Base-by-base conservation (phyloP, 139 green algal species). In the Volvox africanus region DNA sequence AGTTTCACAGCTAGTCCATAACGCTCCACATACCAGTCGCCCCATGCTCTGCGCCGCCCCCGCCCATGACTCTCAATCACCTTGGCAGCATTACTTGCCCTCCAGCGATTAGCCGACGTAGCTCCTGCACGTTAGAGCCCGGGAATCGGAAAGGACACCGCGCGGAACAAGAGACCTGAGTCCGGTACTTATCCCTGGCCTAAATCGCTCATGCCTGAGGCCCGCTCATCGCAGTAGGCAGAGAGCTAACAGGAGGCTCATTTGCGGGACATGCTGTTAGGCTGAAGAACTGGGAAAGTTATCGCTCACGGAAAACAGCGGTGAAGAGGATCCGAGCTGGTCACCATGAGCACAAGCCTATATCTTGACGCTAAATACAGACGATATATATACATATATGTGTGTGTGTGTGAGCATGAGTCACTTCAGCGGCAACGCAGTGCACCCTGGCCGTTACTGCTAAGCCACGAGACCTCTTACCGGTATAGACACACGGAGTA, bases 81-180 rank as follows among this genome's bases (percentile, higher is more conserved):
- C 85, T 96, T 2, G 96, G 96, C 92, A 97, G 88, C 93, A 97
- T 91, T 94, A 98, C 95, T 28, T 98, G 90, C 0, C 96, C 95
- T 26, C 84, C 88, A 1, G 82, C 21, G 88, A 97, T 87, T 20
- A 97, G 36, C 55, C 61, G 22, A 21, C 88, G 80, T 28, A 98
- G 93, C 83, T 97, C 82, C 5, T 90, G 50, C 61, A 26, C 1
- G 12, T 5, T 1, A 19, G 32, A 2, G 82, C 30, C 2, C 17
- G 16, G n/a, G 26, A 30, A 32, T 35, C 17, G 32, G 14, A 82
- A 36, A 5, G 32, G 37, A 32, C 32, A 68, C 78, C 44, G 14
- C 1, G 37, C 21, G 78, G 9, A 68, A 68, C 32, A 16, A 6
- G 33, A 1, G 78, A 19, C 24, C 76, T 21, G 78, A 19, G 0